Evolutionary conservation across 2,329 filamentous ascomycete species (phyloP), one percentile per base, ranked within the genome.

Genomic region (Zymoseptoria tritici): DNA sequence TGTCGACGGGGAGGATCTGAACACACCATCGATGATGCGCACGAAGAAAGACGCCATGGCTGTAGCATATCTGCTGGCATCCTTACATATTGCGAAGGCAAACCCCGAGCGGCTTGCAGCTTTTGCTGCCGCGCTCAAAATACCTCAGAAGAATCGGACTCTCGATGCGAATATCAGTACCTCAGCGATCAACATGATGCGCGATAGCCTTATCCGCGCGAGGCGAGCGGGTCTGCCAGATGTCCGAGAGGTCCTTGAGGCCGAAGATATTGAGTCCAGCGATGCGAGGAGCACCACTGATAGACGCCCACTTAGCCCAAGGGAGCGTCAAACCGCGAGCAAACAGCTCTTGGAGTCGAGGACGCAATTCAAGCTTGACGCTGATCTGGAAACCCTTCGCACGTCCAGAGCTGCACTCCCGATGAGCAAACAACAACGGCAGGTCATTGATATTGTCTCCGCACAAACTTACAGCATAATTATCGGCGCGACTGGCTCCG

Each of bases 401-500:
- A 60, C 60, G 16, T 73, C 73, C 54, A 73, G 71, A 57, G 69
- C 70, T 4, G 66, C 68, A 4, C 64, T 81, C 22, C 78, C 77
- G 9, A 76, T 80, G 70, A 76, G 73, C 55, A 66, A 74, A 51
- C 58, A 56, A 31, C 46, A 54, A 19, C 31, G 52, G 20, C 60
- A 57, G 16, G 57, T 59, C 50, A 36, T 57, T 22, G 56, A 57
- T 16, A 49, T 57, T 24, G 70, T 80, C 19, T 68, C 74, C 6
- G 68, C 72, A 8, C 72, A 78, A 57, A 66, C 69, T 0, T 78
- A 77, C 65, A 78, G 74, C 63, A 77, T 81, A 53, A 72, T 81
- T 59, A 72, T 76, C 54, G 78, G 77, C 19, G 74, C 76, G 24
- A 78, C 77, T 49, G 78, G 77, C 2, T 76, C 75, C 52, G 78